Conservation (phyloP, 495 filamentous ascomycete genomes). For the Penicillium roqueforti region DNA sequence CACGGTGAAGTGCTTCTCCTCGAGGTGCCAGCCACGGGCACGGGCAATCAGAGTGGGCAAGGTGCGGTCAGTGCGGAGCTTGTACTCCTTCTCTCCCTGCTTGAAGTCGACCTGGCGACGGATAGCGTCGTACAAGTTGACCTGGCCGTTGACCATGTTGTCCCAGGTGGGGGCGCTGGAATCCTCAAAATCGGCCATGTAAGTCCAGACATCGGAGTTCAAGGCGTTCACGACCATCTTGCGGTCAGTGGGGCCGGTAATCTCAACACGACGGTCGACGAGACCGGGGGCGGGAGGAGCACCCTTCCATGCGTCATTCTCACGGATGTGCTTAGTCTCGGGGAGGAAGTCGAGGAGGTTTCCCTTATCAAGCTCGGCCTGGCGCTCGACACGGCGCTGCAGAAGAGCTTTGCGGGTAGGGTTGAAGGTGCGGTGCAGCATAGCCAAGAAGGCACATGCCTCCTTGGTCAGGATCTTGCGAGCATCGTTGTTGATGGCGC, state of each 20-base stretch:
- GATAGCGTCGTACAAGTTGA: constrained; percentile 97
- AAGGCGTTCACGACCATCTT: constrained; percentile 99
- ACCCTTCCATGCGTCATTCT: constrained; percentile 91
- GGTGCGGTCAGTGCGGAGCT: constrained; percentile 79
- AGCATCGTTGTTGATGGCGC: constrained; percentile 68
- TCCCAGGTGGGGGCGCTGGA: constrained; percentile 98
- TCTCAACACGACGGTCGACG: constrained; percentile 95
- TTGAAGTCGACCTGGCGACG: constrained; percentile 96
- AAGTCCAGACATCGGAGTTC: constrained; percentile 97
- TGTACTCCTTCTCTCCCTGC: constrained; percentile 92
- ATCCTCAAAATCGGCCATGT: constrained; percentile 99
- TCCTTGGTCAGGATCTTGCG: constrained; percentile 89
- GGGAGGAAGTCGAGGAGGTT: constrained; percentile 90
- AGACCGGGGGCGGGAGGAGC: constrained; percentile 90
- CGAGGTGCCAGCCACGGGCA: constrained; percentile 89
- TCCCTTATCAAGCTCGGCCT: constrained; percentile 93
- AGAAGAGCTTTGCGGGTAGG: constrained; percentile 82
- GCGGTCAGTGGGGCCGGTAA: constrained; percentile 94
- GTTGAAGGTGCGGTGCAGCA: constrained; percentile 95
- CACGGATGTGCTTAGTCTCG: constrained; percentile 93
- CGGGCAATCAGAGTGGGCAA: constrained; percentile 83
- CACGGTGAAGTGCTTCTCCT: constrained; percentile 97
- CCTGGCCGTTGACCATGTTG: constrained; percentile 98
- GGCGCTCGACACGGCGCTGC: constrained; percentile 78
- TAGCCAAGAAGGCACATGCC: constrained; percentile 86